phyloP scores from a whole-genome alignment of 176 grass and related monocot genomes.

The Oryza nivara region DNA sequence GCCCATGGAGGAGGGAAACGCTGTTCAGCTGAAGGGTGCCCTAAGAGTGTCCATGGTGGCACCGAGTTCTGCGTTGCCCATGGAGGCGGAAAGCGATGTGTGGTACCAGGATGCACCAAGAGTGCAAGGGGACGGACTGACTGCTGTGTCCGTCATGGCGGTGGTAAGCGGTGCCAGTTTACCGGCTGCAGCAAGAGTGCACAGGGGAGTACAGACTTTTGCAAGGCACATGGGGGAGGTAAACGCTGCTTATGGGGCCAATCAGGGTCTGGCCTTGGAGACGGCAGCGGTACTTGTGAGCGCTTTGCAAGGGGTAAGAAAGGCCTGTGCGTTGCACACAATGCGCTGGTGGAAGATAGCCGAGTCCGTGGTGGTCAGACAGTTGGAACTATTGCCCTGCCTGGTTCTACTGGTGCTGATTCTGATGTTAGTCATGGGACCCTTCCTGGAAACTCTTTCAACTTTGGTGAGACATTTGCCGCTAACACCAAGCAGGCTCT shows the following conservation, averaged over 20 bases:
- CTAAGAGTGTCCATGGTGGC: slow-evolving; percentile 62
- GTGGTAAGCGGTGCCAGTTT: slow-evolving; percentile 60
- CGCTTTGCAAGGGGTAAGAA: slow-evolving; percentile 55
- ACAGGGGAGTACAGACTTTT: slow-evolving; percentile 63
- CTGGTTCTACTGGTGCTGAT: background rate
- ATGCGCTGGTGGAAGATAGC: slow-evolving; percentile 55
- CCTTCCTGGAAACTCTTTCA: background rate
- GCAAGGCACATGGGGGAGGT: slow-evolving; percentile 65
- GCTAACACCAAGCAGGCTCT: background rate
- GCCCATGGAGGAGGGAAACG: slow-evolving; percentile 62
- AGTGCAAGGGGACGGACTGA: slow-evolving; percentile 64
- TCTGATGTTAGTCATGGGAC: background rate
- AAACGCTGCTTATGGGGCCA: slow-evolving; percentile 61
- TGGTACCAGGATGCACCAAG: slow-evolving; percentile 47
- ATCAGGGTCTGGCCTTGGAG: slow-evolving; percentile 39
- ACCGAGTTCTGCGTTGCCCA: slow-evolving; percentile 64
- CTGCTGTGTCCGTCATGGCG: slow-evolving; percentile 63
- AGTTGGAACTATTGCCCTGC: slow-evolving; percentile 22
- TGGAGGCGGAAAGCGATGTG: slow-evolving; percentile 59
- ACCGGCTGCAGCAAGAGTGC: slow-evolving; percentile 53
- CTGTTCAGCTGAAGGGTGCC: slow-evolving; percentile 53
- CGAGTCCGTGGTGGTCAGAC: slow-evolving; percentile 45
- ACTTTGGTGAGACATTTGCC: background rate
- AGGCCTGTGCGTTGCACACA: slow-evolving; percentile 58
- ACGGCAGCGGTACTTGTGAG: slow-evolving; percentile 40